Base-by-base conservation (phyloP, 2,329 filamentous ascomycete genomes). In the Neoascochyta sp. region DNA sequence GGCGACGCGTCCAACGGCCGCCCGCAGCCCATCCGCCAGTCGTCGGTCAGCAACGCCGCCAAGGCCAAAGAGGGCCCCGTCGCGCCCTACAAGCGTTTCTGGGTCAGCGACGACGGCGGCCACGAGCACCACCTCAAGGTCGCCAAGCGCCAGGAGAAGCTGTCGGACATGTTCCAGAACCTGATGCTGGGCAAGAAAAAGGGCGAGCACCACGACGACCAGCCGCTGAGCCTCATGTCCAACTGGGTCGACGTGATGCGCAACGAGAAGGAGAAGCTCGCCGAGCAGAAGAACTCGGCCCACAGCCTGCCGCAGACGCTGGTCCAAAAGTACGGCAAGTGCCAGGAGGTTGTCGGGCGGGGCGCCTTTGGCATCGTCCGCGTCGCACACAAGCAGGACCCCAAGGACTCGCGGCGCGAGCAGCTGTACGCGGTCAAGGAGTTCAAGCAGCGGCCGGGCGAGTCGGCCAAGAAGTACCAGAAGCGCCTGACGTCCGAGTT, bases 351-450 rank as follows among this genome's bases (percentile, higher is more conserved):
- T 18, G 87, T 98, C 14, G 92, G 92, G 12, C 86, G 90, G 20
- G 92, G 92, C 39, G 92, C 92, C 22, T 98, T 98, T 63, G 92
- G 92, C 34, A 94, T 98, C 43, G 92, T 98, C 44, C 80, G 92
- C 39, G 95, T 96, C 63, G 95, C 90, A 10, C 92, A 96, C 76
- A 98, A 98, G 68, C 83, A 87, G 39, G 76, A 93, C 39, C 84
- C 87, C 9, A 85, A 81, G 52, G 83, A 87, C 49, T 74, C 73
- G 16, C 81, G 76, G 51, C 71, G 75, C 34, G 92, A 96, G 67
- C 89, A 93, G 67, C 75, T 98, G 7, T 98, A 92, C 57, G 92
- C 92, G 20, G 90, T 98, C 57, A 98, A 98, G 67, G 92, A 98
- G 64, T 98, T 98, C 68, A 86, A 90, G 36, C 84, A 90, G 44